Base-by-base conservation (phyloP, 805 yeast species). In the Teunomyces gatunensis region DNA sequence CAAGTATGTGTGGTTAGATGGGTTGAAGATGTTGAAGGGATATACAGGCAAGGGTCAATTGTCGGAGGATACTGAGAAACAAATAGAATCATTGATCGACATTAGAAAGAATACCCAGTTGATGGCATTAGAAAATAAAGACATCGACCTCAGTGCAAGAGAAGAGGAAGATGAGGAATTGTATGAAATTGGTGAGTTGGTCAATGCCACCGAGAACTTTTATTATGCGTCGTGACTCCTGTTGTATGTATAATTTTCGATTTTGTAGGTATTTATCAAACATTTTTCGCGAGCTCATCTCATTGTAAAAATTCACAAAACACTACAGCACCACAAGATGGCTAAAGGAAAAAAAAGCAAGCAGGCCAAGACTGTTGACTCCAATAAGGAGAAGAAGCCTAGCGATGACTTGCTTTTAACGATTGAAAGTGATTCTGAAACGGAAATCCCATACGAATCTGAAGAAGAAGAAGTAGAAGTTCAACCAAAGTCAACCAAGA, bases 1-100 rank as follows among this genome's bases (percentile, higher is more conserved):
- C 42, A 81, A 85, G 37, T 80, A 78, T 46, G 79, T 83, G 6
- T 89, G 95, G 95, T 68, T 85, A 30, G 96, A 89, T 65, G 96
- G 95, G 0, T 63, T 88, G 46, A 81, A 80, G 56, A 67, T 73
- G 73, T 68, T 72, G 53, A 67, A 65, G 50, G 73, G 72, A 4
- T 54, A 59, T 51, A 60, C 55, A 2, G 60, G 60, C 17, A 59
- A 61, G 1, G 68, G 67, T 13, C 63, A 65, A 30, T 61, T 72
- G 28, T 69, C 75, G 0, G 52, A 47, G 7, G 75, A 71, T 28
- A 71, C 78, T 6, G 63, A 65, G 15, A 58, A 58, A 23, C 77
- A 73, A 50, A 54, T 71, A 32, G 57, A 61, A 23, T 52, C 60
- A 12, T 63, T 73, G 53, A 55, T 63, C 17, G 73, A 65, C 13